Conservation (phyloP, 2,329 filamentous ascomycete species). For the Colletotrichum lini region DNA sequence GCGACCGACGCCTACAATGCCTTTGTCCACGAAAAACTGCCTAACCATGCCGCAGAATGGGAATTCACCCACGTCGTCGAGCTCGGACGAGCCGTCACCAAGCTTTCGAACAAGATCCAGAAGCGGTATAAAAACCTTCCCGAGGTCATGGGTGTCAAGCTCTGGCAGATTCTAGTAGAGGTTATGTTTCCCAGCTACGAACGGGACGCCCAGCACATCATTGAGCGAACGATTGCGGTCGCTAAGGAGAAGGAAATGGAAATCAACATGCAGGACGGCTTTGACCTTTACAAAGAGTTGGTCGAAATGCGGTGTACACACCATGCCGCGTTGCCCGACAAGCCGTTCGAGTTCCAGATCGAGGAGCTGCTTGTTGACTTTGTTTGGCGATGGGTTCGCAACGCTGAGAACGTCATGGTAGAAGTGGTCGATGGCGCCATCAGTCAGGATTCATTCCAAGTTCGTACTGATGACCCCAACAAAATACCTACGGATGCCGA, state of each 20-base stretch:
- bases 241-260: slow-evolving; percentile 79
- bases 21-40: slow-evolving; percentile 85
- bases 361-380: slow-evolving; percentile 90
- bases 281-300: slow-evolving; percentile 91
- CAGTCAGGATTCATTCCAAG: slow-evolving; percentile 88
- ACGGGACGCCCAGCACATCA: slow-evolving; percentile 87
- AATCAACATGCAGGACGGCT: slow-evolving; percentile 91
- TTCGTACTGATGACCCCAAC: slow-evolving; percentile 75
- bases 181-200: slow-evolving; percentile 93
- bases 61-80: slow-evolving; percentile 92
- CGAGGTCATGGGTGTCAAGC: slow-evolving; percentile 83
- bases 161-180: slow-evolving; percentile 79
- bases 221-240: slow-evolving; percentile 83
- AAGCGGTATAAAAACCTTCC: slow-evolving; percentile 93
- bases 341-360: slow-evolving; percentile 88
- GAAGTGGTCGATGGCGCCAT: slow-evolving; percentile 92
- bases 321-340: slow-evolving; percentile 77
- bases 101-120: slow-evolving; percentile 88
- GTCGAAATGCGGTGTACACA: slow-evolving; percentile 89
- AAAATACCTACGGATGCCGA: slow-evolving; percentile 81
- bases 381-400: slow-evolving; percentile 94
- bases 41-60: slow-evolving; percentile 86
- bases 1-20: slow-evolving; percentile 85
- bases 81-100: slow-evolving; percentile 87
- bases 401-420: slow-evolving; percentile 83